Percentiles rank a stretch among this genome's conserved stretches.
These are phyloP conservation scores for Penicillium olsonii DNA, from an alignment of 2,329 filamentous ascomycete species.

Conservation along the genomic window DNA sequence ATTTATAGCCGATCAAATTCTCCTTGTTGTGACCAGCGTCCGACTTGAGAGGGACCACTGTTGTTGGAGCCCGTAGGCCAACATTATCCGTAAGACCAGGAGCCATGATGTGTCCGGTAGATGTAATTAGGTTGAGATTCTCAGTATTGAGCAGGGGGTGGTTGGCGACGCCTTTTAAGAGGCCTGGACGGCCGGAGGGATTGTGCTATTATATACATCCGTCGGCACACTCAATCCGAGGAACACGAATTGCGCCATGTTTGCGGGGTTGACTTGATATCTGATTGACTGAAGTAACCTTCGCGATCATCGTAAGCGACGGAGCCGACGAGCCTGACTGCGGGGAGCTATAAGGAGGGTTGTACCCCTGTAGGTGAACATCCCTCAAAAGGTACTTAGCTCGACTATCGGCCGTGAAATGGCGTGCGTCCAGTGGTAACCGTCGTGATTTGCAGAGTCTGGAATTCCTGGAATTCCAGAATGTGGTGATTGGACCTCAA, in stretches of 20 bases:
- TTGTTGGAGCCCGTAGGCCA: constrained; percentile 28
- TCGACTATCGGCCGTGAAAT: neutral
- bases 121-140: no score
- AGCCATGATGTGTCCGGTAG: constrained; percentile 39
- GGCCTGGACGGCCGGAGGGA: neutral
- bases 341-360: neutral
- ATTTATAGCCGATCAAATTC: constrained; percentile 36
- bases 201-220: constrained; percentile 12
- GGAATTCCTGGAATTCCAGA: neutral
- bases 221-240: constrained; percentile 8
- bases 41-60: constrained; percentile 27
- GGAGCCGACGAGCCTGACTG: constrained; percentile 2
- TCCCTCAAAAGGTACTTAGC: neutral
- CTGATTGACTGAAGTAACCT: neutral
- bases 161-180: no score
- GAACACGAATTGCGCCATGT: constrained; percentile 14
- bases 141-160: no score
- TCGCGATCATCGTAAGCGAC: neutral
- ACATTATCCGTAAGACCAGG: constrained; percentile 36
- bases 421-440: constrained; percentile 1
- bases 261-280: constrained; percentile 11
- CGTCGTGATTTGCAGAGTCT: neutral
- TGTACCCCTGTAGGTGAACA: neutral
- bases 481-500: neutral
- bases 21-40: constrained; percentile 40